Base-by-base conservation (phyloP, 2,329 filamentous ascomycete species). In the Lachnellula arida region DNA sequence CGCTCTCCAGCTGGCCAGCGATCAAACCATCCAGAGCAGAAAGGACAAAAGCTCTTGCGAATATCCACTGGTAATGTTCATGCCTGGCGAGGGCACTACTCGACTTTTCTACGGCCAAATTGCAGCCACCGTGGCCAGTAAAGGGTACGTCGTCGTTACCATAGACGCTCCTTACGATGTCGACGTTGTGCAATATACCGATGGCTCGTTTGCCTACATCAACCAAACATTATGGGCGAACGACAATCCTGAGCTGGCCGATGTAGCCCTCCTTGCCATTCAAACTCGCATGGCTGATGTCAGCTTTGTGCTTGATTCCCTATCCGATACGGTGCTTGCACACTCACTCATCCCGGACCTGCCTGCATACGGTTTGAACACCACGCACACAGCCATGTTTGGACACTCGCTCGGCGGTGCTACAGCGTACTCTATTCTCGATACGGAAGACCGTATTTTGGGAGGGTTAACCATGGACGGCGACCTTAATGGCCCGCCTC, bases 401-500 rank as follows among this genome's bases (percentile, higher is more conserved):
- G 73, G 74, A 1, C 68, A 71, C 22, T 71, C 69, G 0, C 61
- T 69, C 12, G 70, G 71, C 2, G 70, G 70, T 2, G 70, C 72
- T 4, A 62, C 70, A 4, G 64, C 72, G 0, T 72, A 69, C 8
- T 60, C 60, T 17, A 66, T 68, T 2, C 65, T 72, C 57, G 57
- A 66, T 4, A 44, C 55, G 12, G 72, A 74, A 34, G 47, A 51
- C 1, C 61, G 72, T 2, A 60, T 75, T 35, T 55, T 63, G 1
- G 71, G 66, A 2, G 73, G 72, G 2, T 56, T 75, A 5, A 72
- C 74, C 47, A 61, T 75, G 17, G 74, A 76, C 56, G 73, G 74
- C 2, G 49, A 56, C 3, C 62, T 74, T 43, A 69, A 67, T 48
- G 67, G 70, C 1, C 49, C 58, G 11, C 65, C 64, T 2, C 49